These are phyloP conservation scores for Cenchrus americanus DNA, from an alignment of 176 grass and related monocot genomes.

Conservation along the genomic window DNA sequence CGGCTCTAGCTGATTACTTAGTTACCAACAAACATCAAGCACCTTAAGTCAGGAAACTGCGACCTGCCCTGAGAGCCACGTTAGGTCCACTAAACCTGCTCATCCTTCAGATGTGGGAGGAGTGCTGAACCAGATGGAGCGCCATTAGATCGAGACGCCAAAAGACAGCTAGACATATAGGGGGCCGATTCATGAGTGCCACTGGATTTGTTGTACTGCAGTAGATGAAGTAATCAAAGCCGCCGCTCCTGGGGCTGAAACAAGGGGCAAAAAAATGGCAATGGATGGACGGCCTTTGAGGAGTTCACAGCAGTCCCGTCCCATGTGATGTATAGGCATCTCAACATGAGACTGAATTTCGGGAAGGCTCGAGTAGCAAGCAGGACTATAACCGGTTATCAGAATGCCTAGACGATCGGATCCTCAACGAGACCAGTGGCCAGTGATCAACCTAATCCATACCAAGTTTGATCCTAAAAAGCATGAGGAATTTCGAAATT, in stretches of 20 bases:
- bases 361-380: neutral
- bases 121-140: neutral
- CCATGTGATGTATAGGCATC: neutral
- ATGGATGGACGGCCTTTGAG: slow-evolving; percentile 13
- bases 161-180: too few species aligned
- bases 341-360: too few species aligned
- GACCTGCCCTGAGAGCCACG: neutral
- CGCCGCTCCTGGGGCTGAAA: neutral
- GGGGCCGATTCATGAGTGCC: too few species aligned
- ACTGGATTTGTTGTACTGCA: neutral
- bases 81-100: neutral
- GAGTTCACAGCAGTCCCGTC: neutral
- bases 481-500: too few species aligned
- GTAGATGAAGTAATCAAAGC: neutral
- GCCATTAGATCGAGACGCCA: neutral
- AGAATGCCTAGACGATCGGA: neutral
- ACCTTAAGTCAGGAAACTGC: slow-evolving; percentile 2
- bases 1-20: neutral
- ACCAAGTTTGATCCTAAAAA: too few species aligned
- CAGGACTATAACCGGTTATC: neutral
- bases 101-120: neutral
- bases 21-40: neutral
- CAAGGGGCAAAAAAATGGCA: neutral
- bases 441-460: too few species aligned
- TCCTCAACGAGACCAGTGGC: too few species aligned